Percentiles rank a stretch among this genome's conserved stretches.
Evolutionary conservation across 1,284 basidiomycete species (phyloP).

Genomic region (Quambalaria eucalypti): DNA sequence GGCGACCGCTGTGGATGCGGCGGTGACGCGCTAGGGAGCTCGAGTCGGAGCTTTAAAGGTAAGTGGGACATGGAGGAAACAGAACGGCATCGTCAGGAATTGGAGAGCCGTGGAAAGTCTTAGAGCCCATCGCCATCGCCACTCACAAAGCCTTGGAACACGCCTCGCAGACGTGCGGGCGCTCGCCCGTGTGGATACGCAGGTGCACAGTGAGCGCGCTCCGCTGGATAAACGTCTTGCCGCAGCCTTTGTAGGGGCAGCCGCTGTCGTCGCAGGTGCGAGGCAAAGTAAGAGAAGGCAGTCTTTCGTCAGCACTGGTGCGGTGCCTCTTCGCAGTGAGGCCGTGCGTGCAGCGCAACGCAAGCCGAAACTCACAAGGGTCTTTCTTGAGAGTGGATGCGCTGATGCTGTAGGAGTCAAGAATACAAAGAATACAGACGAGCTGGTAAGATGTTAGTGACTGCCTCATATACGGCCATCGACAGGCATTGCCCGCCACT

Average conservation of each 20-base stretch:
- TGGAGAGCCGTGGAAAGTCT: too few relatives aligned
- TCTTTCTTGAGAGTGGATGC: constrained; percentile 39
- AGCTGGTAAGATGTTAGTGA: not conserved
- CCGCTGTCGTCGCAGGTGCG: not conserved
- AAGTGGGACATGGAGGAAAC: not conserved
- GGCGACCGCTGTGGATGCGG: constrained; percentile 58
- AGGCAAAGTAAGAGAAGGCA: not conserved
- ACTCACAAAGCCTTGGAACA: constrained; percentile 39
- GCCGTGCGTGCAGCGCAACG: not conserved
- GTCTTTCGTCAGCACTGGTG: not conserved
- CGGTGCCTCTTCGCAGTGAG: too few relatives aligned
- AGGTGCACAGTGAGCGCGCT: constrained; percentile 69
- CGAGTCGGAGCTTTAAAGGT: constrained; percentile 49
- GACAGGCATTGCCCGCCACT: not conserved
- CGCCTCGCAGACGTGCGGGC: constrained; percentile 71
- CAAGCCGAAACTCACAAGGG: constrained; percentile 16
- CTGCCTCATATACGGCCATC: not conserved
- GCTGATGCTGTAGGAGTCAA: constrained; percentile 23
- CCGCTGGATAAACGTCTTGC: constrained; percentile 44
- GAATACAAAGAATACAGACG: not conserved
- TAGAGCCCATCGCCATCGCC: not conserved
- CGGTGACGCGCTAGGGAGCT: constrained; percentile 58
- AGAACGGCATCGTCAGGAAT: too few relatives aligned
- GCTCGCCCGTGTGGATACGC: constrained; percentile 68
- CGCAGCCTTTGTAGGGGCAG: constrained; percentile 31